A percentile compares a stretch with the other conserved stretches of the same genome.
These are phyloP conservation scores for Aspergillus nomiae DNA, from an alignment of 2,329 filamentous ascomycete species.

Conservation along the genomic window DNA sequence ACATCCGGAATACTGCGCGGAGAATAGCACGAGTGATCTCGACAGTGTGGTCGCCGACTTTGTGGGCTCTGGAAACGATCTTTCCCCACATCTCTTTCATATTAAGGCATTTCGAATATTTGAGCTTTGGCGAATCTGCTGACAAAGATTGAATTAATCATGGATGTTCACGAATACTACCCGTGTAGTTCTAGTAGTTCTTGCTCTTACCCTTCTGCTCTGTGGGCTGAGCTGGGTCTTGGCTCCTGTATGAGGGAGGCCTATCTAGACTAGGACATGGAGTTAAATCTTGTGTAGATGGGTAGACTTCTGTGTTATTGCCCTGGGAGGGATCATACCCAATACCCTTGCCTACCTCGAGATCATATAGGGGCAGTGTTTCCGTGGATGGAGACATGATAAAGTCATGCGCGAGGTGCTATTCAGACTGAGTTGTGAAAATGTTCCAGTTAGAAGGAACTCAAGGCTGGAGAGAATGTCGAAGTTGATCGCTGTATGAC, in stretches of 20 bases:
- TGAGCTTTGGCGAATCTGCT: neutral
- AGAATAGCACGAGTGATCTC: neutral
- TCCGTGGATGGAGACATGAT: neutral
- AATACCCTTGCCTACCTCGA: neutral
- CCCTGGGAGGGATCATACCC: neutral
- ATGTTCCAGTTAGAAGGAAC: neutral
- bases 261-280: neutral
- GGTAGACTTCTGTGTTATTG: neutral
- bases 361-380: neutral
- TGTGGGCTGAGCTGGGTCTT: neutral
- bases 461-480: neutral
- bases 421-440: neutral
- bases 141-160: neutral
- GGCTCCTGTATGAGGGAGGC: neutral
- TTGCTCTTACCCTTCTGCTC: neutral
- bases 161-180: no score
- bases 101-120: neutral
- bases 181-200: neutral
- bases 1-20: neutral
- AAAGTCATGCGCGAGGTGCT: neutral
- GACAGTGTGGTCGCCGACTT: neutral
- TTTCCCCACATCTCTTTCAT: neutral
- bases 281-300: neutral
- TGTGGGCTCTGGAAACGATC: neutral
- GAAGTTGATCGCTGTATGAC: neutral